phyloP scores from a whole-genome alignment of 768 basidiomycete genomes.

The Tricholoma sp. region DNA sequence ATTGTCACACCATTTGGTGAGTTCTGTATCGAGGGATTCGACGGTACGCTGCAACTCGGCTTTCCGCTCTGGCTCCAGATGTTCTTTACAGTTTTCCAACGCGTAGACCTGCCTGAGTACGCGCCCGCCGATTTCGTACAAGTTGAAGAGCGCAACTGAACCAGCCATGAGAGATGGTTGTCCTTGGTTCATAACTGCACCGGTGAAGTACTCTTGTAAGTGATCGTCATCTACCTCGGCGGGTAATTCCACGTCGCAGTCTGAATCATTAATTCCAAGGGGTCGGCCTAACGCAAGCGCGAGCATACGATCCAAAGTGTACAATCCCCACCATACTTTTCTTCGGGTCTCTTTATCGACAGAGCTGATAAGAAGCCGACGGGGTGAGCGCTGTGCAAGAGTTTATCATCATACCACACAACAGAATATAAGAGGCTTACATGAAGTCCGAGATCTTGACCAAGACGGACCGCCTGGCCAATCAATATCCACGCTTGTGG shows the following conservation, averaged over 20 bases:
- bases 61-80: constrained; percentile 68
- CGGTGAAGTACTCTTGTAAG: constrained; percentile 66
- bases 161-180: constrained; percentile 77
- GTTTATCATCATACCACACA: constrained; percentile 15
- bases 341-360: constrained; percentile 86
- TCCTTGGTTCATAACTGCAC: constrained; percentile 49
- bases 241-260: constrained; percentile 87
- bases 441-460: constrained; percentile 89
- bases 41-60: constrained; percentile 74
- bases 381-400: constrained; percentile 66
- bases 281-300: constrained; percentile 87
- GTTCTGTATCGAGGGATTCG: constrained; percentile 69
- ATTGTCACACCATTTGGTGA: constrained; percentile 80
- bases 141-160: constrained; percentile 63
- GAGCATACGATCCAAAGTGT: constrained; percentile 87
- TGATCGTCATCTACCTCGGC: constrained; percentile 79
- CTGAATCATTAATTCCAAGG: constrained; percentile 81
- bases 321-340: constrained; percentile 95
- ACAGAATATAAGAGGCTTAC: constrained; percentile 41
- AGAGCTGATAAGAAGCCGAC: constrained; percentile 59
- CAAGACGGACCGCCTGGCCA: constrained; percentile 85
- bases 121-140: constrained; percentile 83
- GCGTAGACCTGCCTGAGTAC: constrained; percentile 82
- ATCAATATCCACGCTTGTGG: constrained; percentile 93
- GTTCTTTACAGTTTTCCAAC: constrained; percentile 70